phyloP scores from a whole-genome alignment of 371 early-diverging fungal genomes.

The Syncephalastrum sp. region DNA sequence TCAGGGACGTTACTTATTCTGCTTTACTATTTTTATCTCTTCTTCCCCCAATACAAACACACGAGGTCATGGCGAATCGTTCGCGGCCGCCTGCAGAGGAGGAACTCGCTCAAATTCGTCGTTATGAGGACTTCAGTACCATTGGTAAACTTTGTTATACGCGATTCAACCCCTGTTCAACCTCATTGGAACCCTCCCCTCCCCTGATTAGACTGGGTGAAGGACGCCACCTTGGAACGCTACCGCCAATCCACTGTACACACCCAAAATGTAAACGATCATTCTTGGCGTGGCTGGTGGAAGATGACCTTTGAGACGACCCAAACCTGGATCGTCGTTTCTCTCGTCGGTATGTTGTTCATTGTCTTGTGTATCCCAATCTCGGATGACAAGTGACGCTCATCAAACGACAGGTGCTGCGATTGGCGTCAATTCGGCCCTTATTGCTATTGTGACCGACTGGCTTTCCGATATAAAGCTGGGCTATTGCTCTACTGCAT shows the following conservation, averaged over 20 bases:
- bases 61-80: slow-evolving; percentile 19
- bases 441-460: slow-evolving; percentile 84
- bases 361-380: background rate
- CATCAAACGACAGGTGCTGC: slow-evolving; percentile 58
- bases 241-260: slow-evolving; percentile 61
- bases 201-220: slow-evolving; percentile 78
- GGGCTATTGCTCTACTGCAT: slow-evolving; percentile 85
- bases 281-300: slow-evolving; percentile 61
- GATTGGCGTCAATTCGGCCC: slow-evolving; percentile 80
- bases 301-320: slow-evolving; percentile 68
- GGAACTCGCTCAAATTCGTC: slow-evolving; percentile 58
- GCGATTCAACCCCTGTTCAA: background rate
- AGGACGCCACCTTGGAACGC: slow-evolving; percentile 82
- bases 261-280: slow-evolving; percentile 45
- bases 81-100: slow-evolving; percentile 42
- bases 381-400: background rate
- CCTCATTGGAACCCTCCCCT: no score
- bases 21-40: no score
- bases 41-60: no score
- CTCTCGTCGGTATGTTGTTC: slow-evolving; percentile 60
- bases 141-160: slow-evolving; percentile 50
- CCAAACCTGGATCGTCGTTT: slow-evolving; percentile 88
- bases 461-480: slow-evolving; percentile 85
- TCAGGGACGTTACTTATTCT: no score
- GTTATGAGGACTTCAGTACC: slow-evolving; percentile 86